phyloP scores from a whole-genome alignment of 371 early-diverging fungal genomes.

The Mucor plumbeus region DNA sequence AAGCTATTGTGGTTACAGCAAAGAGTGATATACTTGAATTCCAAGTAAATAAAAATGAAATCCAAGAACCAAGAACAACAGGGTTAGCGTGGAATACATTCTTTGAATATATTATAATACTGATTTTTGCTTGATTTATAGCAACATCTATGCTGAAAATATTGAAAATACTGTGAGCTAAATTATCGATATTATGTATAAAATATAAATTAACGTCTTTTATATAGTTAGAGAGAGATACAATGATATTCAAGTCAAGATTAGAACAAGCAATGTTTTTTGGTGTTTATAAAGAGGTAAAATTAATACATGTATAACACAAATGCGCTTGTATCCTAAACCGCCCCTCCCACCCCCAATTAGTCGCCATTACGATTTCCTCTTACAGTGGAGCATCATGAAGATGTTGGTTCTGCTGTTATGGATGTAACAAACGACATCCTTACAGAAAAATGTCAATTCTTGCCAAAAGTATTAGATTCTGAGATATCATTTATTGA shows the following conservation, averaged over 20 bases:
- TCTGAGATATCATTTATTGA: constrained; percentile 5
- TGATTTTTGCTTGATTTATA: background rate
- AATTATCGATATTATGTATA: background rate
- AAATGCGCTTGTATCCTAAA: too few species aligned
- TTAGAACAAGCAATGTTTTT: constrained; percentile 23
- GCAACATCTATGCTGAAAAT: constrained; percentile 16
- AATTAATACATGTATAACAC: background rate
- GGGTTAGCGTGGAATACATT: constrained; percentile 10
- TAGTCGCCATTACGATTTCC: constrained; percentile 16
- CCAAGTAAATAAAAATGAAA: constrained; percentile 9
- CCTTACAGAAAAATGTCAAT: background rate
- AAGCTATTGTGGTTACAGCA: constrained; percentile 10
- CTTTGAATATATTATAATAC: background rate
- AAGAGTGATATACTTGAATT: constrained; percentile 11
- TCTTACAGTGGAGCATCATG: constrained; percentile 13
- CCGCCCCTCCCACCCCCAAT: too few species aligned
- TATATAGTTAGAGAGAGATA: constrained; percentile 17
- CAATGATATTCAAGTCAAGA: constrained; percentile 17
- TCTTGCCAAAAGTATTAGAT: constrained; percentile 10
- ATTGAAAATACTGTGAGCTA: constrained; percentile 13
- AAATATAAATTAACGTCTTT: too few species aligned
- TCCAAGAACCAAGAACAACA: constrained; percentile 1
- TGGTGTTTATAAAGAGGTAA: constrained; percentile 21
- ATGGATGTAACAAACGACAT: background rate
- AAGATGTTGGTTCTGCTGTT: constrained; percentile 5